A percentile compares a stretch with the other conserved stretches of the same genome.
phyloP scores from a whole-genome alignment of 306 rosid species.

The Castanea crenata region DNA sequence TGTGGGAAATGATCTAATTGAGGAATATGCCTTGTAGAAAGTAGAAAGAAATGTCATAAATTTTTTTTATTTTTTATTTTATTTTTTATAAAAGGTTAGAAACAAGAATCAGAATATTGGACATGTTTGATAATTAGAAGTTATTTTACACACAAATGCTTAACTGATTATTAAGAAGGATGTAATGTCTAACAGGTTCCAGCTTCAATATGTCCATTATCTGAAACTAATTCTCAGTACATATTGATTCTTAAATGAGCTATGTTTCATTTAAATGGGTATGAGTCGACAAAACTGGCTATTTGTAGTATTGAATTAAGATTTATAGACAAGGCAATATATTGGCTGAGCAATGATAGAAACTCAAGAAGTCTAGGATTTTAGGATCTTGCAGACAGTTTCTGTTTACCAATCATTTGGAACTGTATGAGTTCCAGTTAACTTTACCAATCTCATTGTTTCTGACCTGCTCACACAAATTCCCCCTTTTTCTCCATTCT shows the following conservation, averaged over 20 bases:
- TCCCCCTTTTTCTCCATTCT: not conserved
- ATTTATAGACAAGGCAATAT: not conserved
- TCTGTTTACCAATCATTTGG: not conserved
- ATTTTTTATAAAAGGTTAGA: not conserved
- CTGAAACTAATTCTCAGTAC: not conserved
- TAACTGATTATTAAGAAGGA: not conserved
- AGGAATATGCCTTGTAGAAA: too few species aligned
- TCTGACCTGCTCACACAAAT: not conserved
- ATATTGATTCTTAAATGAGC: not conserved
- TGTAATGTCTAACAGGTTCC: not conserved
- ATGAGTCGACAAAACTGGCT: not conserved
- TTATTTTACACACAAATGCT: not conserved
- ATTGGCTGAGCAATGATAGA: slow-evolving; percentile 5
- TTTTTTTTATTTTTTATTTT: too few species aligned
- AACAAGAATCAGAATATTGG: not conserved
- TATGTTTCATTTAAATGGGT: not conserved
- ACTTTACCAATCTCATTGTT: not conserved
- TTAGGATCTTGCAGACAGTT: slow-evolving; percentile 8
- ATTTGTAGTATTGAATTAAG: not conserved
- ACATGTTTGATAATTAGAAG: not conserved
- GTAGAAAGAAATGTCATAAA: not conserved
- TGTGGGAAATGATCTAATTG: too few species aligned
- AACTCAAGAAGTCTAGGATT: slow-evolving; percentile 3
- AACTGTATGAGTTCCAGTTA: not conserved
- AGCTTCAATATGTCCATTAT: not conserved